phyloP scores from a whole-genome alignment of 2,329 filamentous ascomycete genomes.

The Malbranchea cinnamomea region DNA sequence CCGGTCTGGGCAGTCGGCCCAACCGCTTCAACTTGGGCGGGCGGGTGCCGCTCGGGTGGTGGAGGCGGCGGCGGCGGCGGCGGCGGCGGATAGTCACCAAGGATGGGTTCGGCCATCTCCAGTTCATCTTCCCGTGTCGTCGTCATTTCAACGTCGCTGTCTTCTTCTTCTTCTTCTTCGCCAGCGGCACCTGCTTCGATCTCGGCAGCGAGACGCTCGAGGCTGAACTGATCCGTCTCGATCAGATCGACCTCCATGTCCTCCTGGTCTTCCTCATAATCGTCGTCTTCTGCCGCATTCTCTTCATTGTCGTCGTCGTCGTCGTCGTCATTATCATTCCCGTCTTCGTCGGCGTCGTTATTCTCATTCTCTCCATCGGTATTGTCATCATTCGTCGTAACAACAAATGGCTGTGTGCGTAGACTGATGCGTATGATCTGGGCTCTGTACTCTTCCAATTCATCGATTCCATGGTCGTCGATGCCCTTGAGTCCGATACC shows the following conservation, averaged over 20 bases:
- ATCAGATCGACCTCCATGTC: slow-evolving; percentile 33
- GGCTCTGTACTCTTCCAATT: slow-evolving; percentile 2
- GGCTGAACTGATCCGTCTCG: no score
- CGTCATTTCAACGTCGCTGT: slow-evolving; percentile 37
- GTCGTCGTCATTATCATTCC: slow-evolving; percentile 27
- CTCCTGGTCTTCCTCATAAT: slow-evolving; percentile 24
- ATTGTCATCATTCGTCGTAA: background rate
- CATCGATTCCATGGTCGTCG: slow-evolving; percentile 61
- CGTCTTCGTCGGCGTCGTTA: background rate
- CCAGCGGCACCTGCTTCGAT: no score
- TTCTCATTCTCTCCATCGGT: background rate
- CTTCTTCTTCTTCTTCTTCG: slow-evolving; percentile 28
- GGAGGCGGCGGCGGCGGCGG: slow-evolving; percentile 49
- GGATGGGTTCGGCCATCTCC: slow-evolving; percentile 62
- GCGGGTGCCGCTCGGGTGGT: no score
- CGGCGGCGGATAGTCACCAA: slow-evolving; percentile 57
- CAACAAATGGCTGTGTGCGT: no score
- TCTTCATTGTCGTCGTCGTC: slow-evolving; percentile 29
- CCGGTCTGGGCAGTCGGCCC: no score
- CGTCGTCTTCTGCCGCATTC: slow-evolving; percentile 18
- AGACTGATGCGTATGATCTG: background rate
- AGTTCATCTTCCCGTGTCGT: slow-evolving; percentile 54
- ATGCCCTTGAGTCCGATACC: slow-evolving; percentile 64
- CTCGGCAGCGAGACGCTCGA: no score
- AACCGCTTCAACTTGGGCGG: no score